Percentiles rank a stretch among this genome's conserved stretches.
These are phyloP conservation scores for Bryoglossum gracile DNA, from an alignment of 495 filamentous ascomycete genomes.

Conservation along the genomic window DNA sequence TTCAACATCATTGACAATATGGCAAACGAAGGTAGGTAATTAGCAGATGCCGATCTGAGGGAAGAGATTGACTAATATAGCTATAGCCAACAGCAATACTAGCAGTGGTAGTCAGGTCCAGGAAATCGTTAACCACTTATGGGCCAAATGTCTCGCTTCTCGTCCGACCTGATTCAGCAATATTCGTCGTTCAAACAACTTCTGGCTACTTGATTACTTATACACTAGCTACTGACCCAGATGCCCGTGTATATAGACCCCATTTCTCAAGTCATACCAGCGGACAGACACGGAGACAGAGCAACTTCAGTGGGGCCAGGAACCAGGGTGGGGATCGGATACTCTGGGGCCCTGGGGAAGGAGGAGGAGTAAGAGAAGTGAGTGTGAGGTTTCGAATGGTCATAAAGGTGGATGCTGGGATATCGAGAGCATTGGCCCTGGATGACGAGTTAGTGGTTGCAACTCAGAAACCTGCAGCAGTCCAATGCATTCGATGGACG, in stretches of 20 bases:
- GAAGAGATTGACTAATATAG: slow-evolving; percentile 22
- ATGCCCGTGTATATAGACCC: slow-evolving; percentile 76
- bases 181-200: slow-evolving; percentile 85
- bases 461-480: slow-evolving; percentile 84
- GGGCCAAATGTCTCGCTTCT: slow-evolving; percentile 77
- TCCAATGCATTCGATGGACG: slow-evolving; percentile 94
- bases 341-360: slow-evolving; percentile 58
- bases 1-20: slow-evolving; percentile 70
- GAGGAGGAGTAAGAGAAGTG: slow-evolving; percentile 75
- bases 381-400: slow-evolving; percentile 93
- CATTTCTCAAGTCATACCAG: slow-evolving; percentile 60
- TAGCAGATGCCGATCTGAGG: neutral
- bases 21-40: slow-evolving; percentile 83
- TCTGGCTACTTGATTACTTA: slow-evolving; percentile 91
- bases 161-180: slow-evolving; percentile 83
- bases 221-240: slow-evolving; percentile 76
- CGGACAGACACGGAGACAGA: slow-evolving; percentile 64
- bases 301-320: slow-evolving; percentile 53
- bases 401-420: slow-evolving; percentile 95
- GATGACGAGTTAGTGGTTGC: slow-evolving; percentile 93
- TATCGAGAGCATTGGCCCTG: slow-evolving; percentile 75
- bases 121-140: slow-evolving; percentile 70
- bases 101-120: slow-evolving; percentile 74
- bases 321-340: slow-evolving; percentile 49
- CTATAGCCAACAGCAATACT: slow-evolving; percentile 80